Conservation (phyloP, 257 asterid species). For the Handroanthus guayacan region DNA sequence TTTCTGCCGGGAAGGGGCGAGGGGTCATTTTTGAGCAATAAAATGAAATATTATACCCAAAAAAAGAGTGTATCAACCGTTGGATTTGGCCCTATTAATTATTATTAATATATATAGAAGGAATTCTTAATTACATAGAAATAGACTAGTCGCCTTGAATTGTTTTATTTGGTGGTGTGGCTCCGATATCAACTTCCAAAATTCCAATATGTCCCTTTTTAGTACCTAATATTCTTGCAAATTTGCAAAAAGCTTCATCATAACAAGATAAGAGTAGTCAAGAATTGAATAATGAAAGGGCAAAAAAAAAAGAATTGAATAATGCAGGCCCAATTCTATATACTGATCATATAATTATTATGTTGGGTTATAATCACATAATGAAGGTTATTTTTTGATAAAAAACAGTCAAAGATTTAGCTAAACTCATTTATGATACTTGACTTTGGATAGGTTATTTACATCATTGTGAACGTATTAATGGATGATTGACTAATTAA, state of each 20-base stretch:
- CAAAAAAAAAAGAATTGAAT: background rate
- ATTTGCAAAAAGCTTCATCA: constrained; percentile 33
- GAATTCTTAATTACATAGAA: constrained; percentile 17
- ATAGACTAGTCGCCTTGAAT: constrained; percentile 21
- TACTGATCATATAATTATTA: no score
- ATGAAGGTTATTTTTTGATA: no score
- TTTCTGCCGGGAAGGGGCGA: no score
- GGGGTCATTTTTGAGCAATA: no score
- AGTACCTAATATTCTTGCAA: constrained; percentile 24
- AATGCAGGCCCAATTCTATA: no score
- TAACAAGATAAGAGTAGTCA: constrained; percentile 10
- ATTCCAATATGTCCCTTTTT: constrained; percentile 15
- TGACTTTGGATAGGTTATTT: constrained; percentile 27
- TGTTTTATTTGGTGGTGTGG: constrained; percentile 22
- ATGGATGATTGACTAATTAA: constrained; percentile 39
- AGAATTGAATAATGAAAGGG: constrained; percentile 19
- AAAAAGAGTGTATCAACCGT: background rate
- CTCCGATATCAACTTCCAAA: constrained; percentile 13
- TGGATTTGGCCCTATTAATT: background rate
- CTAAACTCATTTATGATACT: constrained; percentile 35
- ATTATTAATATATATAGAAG: background rate
- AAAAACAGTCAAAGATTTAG: background rate
- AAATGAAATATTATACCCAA: no score
- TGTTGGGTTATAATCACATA: no score
- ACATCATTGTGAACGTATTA: constrained; percentile 35